Conservation (phyloP, 192 early-diverging fungal genomes). For the Haplosporangium gracile region DNA sequence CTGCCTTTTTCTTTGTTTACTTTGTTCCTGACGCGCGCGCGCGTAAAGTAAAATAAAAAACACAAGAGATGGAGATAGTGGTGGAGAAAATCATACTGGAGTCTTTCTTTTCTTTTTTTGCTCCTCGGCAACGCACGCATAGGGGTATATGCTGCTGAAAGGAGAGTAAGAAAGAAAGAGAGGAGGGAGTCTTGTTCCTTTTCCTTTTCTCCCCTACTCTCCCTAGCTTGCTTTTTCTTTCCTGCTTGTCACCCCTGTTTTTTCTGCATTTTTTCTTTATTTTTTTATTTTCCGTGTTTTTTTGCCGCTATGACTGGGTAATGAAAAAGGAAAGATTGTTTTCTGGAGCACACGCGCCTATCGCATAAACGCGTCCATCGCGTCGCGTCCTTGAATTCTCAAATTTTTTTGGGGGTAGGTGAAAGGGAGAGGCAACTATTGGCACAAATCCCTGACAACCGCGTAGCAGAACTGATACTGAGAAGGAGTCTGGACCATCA, state of each 20-base stretch:
- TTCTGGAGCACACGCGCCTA: neutral
- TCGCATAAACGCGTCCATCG: neutral
- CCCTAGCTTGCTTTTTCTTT: neutral
- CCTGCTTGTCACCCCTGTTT: neutral
- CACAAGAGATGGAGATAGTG: too few relatives aligned
- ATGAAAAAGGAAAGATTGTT: neutral
- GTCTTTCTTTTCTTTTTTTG: too few relatives aligned
- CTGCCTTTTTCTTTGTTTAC: too few relatives aligned
- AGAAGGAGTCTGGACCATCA: constrained; percentile 81
- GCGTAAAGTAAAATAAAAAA: too few relatives aligned
- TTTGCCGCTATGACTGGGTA: neutral
- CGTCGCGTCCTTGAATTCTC: neutral
- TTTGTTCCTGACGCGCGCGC: too few relatives aligned
- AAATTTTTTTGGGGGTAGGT: neutral
- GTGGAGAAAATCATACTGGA: too few relatives aligned
- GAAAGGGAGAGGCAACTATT: neutral
- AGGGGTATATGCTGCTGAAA: neutral
- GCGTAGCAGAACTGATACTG: constrained; percentile 89
- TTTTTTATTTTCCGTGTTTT: neutral
- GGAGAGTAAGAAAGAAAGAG: neutral
- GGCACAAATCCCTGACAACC: constrained; percentile 60
- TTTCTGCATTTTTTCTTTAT: neutral
- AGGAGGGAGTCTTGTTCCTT: neutral
- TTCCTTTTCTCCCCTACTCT: neutral
- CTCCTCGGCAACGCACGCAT: constrained; percentile 1